These are phyloP conservation scores for Exophiala sp. DNA, from an alignment of 2,329 filamentous ascomycete genomes.

Conservation along the genomic window DNA sequence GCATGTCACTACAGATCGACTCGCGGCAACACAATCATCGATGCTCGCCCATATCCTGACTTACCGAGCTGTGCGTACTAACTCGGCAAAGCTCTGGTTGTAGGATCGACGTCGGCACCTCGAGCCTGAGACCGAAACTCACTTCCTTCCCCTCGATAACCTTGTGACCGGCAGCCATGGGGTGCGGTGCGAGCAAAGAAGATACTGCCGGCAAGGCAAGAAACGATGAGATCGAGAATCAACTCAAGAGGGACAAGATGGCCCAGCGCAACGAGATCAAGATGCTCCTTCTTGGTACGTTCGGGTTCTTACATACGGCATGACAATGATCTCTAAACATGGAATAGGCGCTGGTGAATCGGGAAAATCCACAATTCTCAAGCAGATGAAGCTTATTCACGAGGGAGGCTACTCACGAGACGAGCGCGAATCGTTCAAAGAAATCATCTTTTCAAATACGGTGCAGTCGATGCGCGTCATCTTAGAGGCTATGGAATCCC, in stretches of 20 bases:
- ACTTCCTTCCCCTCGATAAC: background rate
- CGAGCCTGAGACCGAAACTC: background rate
- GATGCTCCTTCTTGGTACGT: slow-evolving; percentile 94
- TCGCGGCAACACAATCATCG: background rate
- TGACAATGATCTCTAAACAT: slow-evolving; percentile 29
- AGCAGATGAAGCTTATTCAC: slow-evolving; percentile 99
- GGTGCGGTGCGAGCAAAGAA: slow-evolving; percentile 99
- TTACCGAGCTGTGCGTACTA: background rate
- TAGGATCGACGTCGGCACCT: background rate
- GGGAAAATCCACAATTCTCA: slow-evolving; percentile 88
- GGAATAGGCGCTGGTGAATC: slow-evolving; percentile 87
- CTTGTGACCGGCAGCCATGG: slow-evolving; percentile 66
- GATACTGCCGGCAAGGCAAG: slow-evolving; percentile 99
- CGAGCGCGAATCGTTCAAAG: slow-evolving; percentile 63
- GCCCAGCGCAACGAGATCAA: slow-evolving; percentile 99
- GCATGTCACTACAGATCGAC: background rate
- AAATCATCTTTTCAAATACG: slow-evolving; percentile 67
- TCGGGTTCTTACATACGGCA: background rate
- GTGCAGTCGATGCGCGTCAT: slow-evolving; percentile 67
- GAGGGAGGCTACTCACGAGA: slow-evolving; percentile 98
- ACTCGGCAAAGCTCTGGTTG: background rate
- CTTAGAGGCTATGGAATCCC: slow-evolving; percentile 62
- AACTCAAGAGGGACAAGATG: slow-evolving; percentile 97
- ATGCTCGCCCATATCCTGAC: background rate
- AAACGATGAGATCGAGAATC: slow-evolving; percentile 99